Percentiles rank a stretch among this genome's conserved stretches.
phyloP scores from a whole-genome alignment of 2,329 filamentous ascomycete genomes.

The Fonsecaea pugnacius region DNA sequence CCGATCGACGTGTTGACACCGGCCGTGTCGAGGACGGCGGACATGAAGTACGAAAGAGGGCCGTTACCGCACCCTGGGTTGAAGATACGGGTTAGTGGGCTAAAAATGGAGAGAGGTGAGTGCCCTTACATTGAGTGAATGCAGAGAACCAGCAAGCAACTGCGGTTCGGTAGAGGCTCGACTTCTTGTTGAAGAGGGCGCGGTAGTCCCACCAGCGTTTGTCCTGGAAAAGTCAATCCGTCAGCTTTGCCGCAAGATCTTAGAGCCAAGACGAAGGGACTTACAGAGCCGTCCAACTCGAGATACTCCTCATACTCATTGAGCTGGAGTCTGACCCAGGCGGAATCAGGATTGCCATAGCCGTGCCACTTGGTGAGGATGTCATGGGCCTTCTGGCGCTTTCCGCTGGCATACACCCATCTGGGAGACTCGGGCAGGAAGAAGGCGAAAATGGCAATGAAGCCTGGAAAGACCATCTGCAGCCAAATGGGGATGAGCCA shows the following conservation, averaged over 20 bases:
- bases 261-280: background rate
- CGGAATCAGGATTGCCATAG: constrained; percentile 47
- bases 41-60: constrained; percentile 60
- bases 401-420: constrained; percentile 64
- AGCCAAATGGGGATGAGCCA: constrained; percentile 65
- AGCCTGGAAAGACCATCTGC: constrained; percentile 51
- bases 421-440: constrained; percentile 66
- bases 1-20: constrained; percentile 55
- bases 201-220: constrained; percentile 58
- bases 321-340: constrained; percentile 42
- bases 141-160: constrained; percentile 56
- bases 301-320: constrained; percentile 44
- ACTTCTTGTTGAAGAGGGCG: constrained; percentile 54
- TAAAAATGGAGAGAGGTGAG: background rate
- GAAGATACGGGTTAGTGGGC: background rate
- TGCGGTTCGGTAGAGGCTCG: constrained; percentile 57
- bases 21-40: constrained; percentile 57
- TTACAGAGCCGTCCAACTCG: constrained; percentile 40
- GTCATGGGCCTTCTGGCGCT: constrained; percentile 61
- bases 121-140: constrained; percentile 53
- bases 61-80: constrained; percentile 40
- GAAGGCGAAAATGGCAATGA: constrained; percentile 57
- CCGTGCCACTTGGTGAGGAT: constrained; percentile 65
- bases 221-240: constrained; percentile 23
- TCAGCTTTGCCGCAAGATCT: background rate